Base-by-base conservation (phyloP, 2,329 filamentous ascomycete genomes). In the Nemania sp. region DNA sequence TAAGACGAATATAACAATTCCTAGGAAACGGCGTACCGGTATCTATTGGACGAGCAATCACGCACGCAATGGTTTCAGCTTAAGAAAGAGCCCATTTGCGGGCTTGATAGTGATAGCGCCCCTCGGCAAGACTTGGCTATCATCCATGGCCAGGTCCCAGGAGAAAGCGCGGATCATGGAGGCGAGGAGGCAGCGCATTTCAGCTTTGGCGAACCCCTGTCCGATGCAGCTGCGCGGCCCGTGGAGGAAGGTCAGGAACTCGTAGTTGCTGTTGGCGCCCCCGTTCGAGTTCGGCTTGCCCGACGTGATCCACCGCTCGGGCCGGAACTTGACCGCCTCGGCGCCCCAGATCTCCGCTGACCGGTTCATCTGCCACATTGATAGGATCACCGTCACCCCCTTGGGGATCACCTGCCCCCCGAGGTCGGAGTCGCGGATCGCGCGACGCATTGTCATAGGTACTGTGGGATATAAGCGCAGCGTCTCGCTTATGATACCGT, bases 141-240 rank as follows among this genome's bases (percentile, higher is more conserved):
- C 79, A 59, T 84, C 81, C 69, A 89, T 77, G 58, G 80, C 78
- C 49, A 79, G 37, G 20, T 70, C 67, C 71, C 79, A 80, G 51
- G 82, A 77, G 67, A 90, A 91, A 12, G 77, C 76, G 1, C 83
- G 84, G 1, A 90, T 80, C 72, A 86, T 77, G 1, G 79, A 80
- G 11, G 88, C 88, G 11, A 94, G 66, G 53, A 93, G 68, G 67
- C 86, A 90, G 8, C 86, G 84, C 70, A 92, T 83, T 72, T 93
- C 90, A 0, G 86, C 82, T 64, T 83, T 84, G 0, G 89, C 86
- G 67, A 92, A 92, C 0, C 77, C 77, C 66, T 86, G 82, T 0
- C 87, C 88, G 54, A 90, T 90, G 64, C 88, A 90, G 59, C 80
- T 83, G 43, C 87, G 75, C 1, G 86, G 86, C 0, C 88, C 88